A percentile compares a stretch with the other conserved stretches of the same genome.
These are phyloP conservation scores for Colletotrichum sp. DNA, from an alignment of 2,329 filamentous ascomycete species.

Conservation along the genomic window DNA sequence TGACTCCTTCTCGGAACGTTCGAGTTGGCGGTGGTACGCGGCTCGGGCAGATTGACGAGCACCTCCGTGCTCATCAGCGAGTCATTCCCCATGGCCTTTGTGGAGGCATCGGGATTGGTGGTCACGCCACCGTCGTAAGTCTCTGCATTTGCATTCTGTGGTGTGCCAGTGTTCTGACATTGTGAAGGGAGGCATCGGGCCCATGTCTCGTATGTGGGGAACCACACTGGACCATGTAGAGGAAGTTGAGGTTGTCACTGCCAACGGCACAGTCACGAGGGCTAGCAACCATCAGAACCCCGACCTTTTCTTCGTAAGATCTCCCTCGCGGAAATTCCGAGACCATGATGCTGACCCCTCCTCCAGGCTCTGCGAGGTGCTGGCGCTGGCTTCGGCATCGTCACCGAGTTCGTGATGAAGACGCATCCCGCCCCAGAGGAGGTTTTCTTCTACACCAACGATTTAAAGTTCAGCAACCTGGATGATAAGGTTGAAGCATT, in stretches of 20 bases:
- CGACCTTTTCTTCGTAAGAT: slow-evolving; percentile 31
- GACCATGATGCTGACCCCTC: neutral
- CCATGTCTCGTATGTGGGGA: slow-evolving; percentile 64
- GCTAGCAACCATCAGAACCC: slow-evolving; percentile 24
- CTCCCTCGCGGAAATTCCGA: neutral
- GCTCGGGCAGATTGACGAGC: slow-evolving; percentile 54
- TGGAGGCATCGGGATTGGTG: slow-evolving; percentile 61
- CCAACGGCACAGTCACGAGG: slow-evolving; percentile 27
- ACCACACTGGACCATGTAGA: slow-evolving; percentile 58
- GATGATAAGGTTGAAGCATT: slow-evolving; percentile 47
- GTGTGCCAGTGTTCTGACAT: neutral
- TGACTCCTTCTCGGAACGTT: slow-evolving; percentile 49
- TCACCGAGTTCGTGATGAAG: slow-evolving; percentile 31
- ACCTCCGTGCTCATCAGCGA: slow-evolving; percentile 54
- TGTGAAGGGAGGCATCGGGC: slow-evolving; percentile 58
- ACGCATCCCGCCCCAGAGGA: slow-evolving; percentile 45
- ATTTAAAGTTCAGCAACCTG: slow-evolving; percentile 46
- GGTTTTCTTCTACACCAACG: slow-evolving; percentile 56
- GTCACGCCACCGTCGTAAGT: slow-evolving; percentile 60
- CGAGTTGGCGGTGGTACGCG: slow-evolving; percentile 57
- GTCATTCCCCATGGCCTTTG: slow-evolving; percentile 65
- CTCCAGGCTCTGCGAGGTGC: slow-evolving; percentile 30
- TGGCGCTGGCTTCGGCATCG: slow-evolving; percentile 43
- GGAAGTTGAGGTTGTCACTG: slow-evolving; percentile 38
- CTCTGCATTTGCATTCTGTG: neutral